These are phyloP conservation scores for Aspergillus pseudotamarii DNA, from an alignment of 2,329 filamentous ascomycete genomes.

Conservation along the genomic window DNA sequence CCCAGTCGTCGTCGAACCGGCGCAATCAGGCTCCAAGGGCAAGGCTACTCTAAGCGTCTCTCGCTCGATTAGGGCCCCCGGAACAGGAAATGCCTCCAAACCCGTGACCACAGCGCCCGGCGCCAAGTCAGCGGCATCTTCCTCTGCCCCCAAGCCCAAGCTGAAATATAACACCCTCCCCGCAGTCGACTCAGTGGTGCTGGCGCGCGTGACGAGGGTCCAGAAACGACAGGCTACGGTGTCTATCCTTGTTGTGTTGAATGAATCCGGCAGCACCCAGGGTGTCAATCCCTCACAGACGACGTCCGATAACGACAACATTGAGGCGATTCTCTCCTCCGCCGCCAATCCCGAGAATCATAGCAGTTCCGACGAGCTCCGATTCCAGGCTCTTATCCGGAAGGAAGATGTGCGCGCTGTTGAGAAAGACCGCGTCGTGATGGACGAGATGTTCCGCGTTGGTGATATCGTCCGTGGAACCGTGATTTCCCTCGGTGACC, in stretches of 20 bases:
- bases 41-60: slow-evolving; percentile 46
- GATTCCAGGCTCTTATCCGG: slow-evolving; percentile 80
- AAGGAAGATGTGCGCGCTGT: slow-evolving; percentile 91
- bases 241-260: slow-evolving; percentile 80
- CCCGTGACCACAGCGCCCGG: not conserved
- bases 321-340: slow-evolving; percentile 40
- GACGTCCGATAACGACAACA: slow-evolving; percentile 41
- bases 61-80: slow-evolving; percentile 15
- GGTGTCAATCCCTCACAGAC: slow-evolving; percentile 24
- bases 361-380: slow-evolving; percentile 61
- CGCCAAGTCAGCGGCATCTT: slow-evolving; percentile 3
- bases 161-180: slow-evolving; percentile 74
- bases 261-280: slow-evolving; percentile 36
- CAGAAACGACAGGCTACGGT: slow-evolving; percentile 83
- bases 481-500: slow-evolving; percentile 90
- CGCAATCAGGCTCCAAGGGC: slow-evolving; percentile 34
- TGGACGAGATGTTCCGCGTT: slow-evolving; percentile 87
- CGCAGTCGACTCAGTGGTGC: slow-evolving; percentile 75
- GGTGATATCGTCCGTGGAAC: slow-evolving; percentile 87
- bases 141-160: slow-evolving; percentile 25
- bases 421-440: slow-evolving; percentile 91
- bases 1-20: slow-evolving; percentile 60
- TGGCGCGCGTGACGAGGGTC: slow-evolving; percentile 83
- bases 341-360: slow-evolving; percentile 45
- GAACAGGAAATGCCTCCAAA: not conserved